These are phyloP conservation scores for Kwoniella shivajii DNA, from an alignment of 1,284 basidiomycete species.

Conservation along the genomic window DNA sequence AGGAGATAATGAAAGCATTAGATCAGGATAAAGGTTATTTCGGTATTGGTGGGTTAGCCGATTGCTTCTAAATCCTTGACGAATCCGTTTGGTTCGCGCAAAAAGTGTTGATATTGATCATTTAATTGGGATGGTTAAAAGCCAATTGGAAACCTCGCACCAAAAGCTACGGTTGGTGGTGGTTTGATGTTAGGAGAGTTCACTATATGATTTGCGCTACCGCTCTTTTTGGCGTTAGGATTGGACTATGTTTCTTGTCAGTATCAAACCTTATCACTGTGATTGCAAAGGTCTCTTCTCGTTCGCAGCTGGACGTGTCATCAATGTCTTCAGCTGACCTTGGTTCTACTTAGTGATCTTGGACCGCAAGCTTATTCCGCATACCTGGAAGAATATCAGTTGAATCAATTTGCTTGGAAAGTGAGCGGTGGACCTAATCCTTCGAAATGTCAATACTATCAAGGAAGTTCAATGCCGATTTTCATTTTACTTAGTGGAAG, in stretches of 20 bases:
- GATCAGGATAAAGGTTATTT: slow-evolving; percentile 23
- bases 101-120: background rate
- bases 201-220: slow-evolving; percentile 13
- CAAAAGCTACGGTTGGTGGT: slow-evolving; percentile 21
- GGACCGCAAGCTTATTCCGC: slow-evolving; percentile 3
- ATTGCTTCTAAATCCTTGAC: no score
- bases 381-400: slow-evolving; percentile 24
- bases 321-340: no score
- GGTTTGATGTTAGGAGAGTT: slow-evolving; percentile 30
- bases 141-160: slow-evolving; percentile 22
- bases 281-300: no score
- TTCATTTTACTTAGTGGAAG: slow-evolving; percentile 15
- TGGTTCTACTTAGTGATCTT: background rate
- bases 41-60: slow-evolving; percentile 17
- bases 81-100: no score
- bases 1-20: slow-evolving; percentile 14
- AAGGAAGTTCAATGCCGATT: slow-evolving; percentile 27
- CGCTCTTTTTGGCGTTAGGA: slow-evolving; percentile 21
- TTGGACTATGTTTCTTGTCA: slow-evolving; percentile 26
- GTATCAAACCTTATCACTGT: no score
- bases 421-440: slow-evolving; percentile 22
- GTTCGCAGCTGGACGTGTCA: background rate
- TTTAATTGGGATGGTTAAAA: no score
- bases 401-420: slow-evolving; percentile 15
- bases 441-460: slow-evolving; percentile 31